Conservation (phyloP, 1,284 basidiomycete genomes). For the Pseudozyma hubeiensis region DNA sequence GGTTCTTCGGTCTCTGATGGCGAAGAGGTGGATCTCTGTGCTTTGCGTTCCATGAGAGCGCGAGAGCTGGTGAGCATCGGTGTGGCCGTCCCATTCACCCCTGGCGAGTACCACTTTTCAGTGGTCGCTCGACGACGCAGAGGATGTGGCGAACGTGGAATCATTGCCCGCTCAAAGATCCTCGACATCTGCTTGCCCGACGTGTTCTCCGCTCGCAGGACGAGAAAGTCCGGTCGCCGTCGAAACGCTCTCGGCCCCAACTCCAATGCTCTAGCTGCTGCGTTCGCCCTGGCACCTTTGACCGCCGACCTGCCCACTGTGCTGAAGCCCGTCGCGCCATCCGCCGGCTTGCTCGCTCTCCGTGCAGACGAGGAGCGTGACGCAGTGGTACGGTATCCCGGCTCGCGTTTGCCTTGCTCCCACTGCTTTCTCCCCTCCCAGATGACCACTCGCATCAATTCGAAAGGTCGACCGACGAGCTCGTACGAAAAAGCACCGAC, state of each 20-base stretch:
- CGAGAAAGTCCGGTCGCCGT: constrained; percentile 22
- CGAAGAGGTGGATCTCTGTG: neutral
- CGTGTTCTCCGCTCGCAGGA: constrained; percentile 28
- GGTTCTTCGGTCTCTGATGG: neutral
- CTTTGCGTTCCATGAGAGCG: constrained; percentile 14
- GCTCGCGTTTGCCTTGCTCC: constrained; percentile 56
- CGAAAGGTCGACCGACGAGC: constrained; percentile 68
- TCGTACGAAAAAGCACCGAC: constrained; percentile 64
- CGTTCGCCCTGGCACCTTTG: constrained; percentile 29
- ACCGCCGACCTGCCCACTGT: constrained; percentile 20
- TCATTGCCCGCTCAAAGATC: constrained; percentile 27
- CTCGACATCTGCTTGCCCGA: constrained; percentile 21
- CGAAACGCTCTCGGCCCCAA: constrained; percentile 10
- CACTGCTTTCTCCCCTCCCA: constrained; percentile 65
- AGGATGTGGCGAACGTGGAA: constrained; percentile 36
- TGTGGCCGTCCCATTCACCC: constrained; percentile 11
- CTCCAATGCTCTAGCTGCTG: constrained; percentile 12
- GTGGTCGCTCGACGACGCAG: constrained; percentile 13
- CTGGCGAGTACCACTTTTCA: neutral
- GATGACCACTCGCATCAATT: constrained; percentile 67
- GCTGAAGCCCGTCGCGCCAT: constrained; percentile 12
- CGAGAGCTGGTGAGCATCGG: constrained; percentile 31
- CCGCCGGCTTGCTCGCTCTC: neutral
- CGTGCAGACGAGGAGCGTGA: constrained; percentile 4
- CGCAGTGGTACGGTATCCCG: constrained; percentile 17